Conservation (phyloP, 2,329 filamentous ascomycete genomes). For the Alternaria consortialis region DNA sequence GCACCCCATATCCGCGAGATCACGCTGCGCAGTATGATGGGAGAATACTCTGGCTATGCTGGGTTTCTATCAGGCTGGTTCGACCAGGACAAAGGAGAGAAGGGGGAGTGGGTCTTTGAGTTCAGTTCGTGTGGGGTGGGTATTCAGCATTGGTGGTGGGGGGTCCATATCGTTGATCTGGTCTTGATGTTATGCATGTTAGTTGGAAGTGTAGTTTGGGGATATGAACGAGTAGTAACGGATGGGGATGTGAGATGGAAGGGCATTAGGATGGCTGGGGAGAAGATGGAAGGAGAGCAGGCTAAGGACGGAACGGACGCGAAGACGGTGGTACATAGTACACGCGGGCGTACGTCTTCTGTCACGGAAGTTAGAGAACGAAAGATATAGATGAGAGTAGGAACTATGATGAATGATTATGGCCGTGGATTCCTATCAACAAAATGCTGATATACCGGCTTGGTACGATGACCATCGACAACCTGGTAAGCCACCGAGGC, state of each 20-base stretch:
- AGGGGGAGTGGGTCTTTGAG: constrained; percentile 84
- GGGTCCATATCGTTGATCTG: constrained; percentile 67
- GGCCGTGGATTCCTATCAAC: not conserved
- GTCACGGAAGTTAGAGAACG: constrained; percentile 4
- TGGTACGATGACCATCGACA: not conserved
- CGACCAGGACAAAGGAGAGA: constrained; percentile 71
- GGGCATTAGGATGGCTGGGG: not conserved
- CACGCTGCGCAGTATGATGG: constrained; percentile 98
- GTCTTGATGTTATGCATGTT: constrained; percentile 3
- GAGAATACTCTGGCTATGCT: constrained; percentile 90
- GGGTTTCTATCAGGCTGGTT: constrained; percentile 92
- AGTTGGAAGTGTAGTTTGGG: not conserved
- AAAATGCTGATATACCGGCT: not conserved
- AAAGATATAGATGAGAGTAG: not conserved
- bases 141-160: constrained; percentile 94
- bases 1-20: constrained; percentile 78
- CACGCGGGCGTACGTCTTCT: not conserved
- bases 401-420: not conserved
- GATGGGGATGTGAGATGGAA: not conserved
- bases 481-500: no score
- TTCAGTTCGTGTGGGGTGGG: constrained; percentile 82
- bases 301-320: not conserved
- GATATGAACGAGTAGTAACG: not conserved
- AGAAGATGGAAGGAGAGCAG: not conserved
- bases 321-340: not conserved